Evolutionary conservation across 345 rosid species (phyloP).

Genomic region (Melaleuca alternifolia): DNA sequence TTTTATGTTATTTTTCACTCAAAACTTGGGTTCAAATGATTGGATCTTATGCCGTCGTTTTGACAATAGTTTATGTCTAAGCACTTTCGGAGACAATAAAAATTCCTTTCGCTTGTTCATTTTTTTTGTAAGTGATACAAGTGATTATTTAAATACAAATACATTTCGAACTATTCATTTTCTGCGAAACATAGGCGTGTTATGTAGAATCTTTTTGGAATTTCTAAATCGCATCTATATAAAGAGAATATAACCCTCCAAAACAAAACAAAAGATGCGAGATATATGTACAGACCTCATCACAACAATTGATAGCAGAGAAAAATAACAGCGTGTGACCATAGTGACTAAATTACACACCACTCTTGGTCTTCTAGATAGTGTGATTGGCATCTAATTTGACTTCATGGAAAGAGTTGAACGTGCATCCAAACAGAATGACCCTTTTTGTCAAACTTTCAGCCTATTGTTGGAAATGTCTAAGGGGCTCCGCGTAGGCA

Average conservation of each 20-base stretch:
- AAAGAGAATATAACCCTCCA: not conserved
- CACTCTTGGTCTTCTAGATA: not conserved
- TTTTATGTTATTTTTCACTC: not conserved
- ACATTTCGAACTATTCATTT: too few relatives aligned
- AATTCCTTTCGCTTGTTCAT: not conserved
- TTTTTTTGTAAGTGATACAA: too few relatives aligned
- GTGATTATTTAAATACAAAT: too few relatives aligned
- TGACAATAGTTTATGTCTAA: not conserved
- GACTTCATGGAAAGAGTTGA: not conserved
- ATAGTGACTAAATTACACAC: not conserved
- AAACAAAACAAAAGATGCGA: not conserved
- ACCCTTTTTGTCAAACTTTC: not conserved
- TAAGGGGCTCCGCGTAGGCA: not conserved
- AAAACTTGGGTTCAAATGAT: not conserved
- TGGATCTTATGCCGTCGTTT: not conserved
- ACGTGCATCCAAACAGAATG: not conserved
- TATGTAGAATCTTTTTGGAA: not conserved
- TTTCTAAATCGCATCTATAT: not conserved
- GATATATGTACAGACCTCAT: not conserved
- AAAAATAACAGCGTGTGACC: not conserved
- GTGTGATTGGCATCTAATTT: not conserved
- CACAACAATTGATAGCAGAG: not conserved
- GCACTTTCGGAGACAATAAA: rapidly evolving
- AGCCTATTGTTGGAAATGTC: not conserved
- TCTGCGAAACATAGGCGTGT: rapidly evolving